Conservation (phyloP, 2,329 filamentous ascomycete genomes). For the Fusarium sp. region DNA sequence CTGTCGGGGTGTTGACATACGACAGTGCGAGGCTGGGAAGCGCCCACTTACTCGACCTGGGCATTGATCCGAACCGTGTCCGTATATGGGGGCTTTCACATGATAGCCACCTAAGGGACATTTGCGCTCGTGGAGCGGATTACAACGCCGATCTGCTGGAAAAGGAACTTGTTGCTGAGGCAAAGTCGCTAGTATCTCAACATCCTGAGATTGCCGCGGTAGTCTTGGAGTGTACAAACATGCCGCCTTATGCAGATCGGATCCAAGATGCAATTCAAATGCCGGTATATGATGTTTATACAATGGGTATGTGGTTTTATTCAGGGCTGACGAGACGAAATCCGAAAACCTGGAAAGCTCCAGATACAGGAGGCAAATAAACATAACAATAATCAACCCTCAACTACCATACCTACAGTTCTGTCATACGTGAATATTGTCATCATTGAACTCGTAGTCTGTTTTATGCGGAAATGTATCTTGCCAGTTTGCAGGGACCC, state of each 20-base stretch:
- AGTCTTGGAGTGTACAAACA: conserved; percentile 50
- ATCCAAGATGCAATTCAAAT: conserved; percentile 44
- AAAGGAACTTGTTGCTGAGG: conserved; percentile 35
- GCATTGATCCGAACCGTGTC: conserved; percentile 31
- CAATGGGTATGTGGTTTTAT: conserved; percentile 50
- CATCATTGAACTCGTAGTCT: no score
- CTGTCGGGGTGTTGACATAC: conserved; percentile 47
- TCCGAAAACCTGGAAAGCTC: not conserved
- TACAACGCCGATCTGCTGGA: conserved; percentile 34
- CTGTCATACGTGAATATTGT: accelerated
- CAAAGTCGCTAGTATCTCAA: conserved; percentile 13
- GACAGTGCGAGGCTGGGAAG: conserved; percentile 39
- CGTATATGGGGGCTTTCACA: conserved; percentile 39
- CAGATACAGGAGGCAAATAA: conserved; percentile 54
- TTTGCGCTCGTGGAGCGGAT: conserved; percentile 21
- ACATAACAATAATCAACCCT: accelerated
- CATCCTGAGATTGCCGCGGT: conserved; percentile 33
- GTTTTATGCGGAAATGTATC: no score
- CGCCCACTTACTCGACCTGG: conserved; percentile 34
- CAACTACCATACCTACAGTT: not conserved
- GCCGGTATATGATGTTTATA: conserved; percentile 51
- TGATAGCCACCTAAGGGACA: conserved; percentile 33
- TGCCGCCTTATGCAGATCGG: conserved; percentile 48
- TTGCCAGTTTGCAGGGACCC: no score
- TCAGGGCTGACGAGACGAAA: conserved; percentile 40